These are phyloP conservation scores for Cornus suecica DNA, from an alignment of 148 eudicot species.

Conservation along the genomic window DNA sequence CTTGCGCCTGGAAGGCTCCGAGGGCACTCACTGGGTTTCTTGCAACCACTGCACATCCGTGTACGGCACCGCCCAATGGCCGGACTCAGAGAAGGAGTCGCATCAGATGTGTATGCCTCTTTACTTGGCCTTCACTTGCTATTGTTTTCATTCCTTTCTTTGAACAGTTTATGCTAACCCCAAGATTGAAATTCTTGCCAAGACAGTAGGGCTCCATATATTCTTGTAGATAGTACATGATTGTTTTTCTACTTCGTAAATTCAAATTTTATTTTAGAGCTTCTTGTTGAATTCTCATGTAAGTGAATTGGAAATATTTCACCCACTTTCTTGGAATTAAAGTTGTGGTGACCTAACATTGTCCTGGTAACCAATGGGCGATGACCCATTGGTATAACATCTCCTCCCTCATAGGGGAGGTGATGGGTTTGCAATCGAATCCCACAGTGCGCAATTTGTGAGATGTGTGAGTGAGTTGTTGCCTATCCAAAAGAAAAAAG, in stretches of 20 bases:
- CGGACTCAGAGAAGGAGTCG: constrained; percentile 34
- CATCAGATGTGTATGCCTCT: constrained; percentile 41
- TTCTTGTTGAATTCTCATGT: background rate
- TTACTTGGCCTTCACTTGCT: background rate
- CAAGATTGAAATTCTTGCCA: constrained; percentile 3
- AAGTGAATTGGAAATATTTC: background rate
- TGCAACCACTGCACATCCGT: constrained; percentile 61
- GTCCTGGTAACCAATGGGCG: too few relatives aligned
- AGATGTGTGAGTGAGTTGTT: too few relatives aligned
- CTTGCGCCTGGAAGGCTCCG: constrained; percentile 94
- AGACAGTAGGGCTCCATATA: background rate
- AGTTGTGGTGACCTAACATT: background rate
- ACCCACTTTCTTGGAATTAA: background rate
- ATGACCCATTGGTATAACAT: too few relatives aligned
- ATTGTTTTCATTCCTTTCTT: background rate
- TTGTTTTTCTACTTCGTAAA: background rate
- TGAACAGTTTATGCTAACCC: background rate
- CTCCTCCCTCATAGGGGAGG: too few relatives aligned
- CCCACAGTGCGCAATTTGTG: too few relatives aligned
- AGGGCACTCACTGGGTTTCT: constrained; percentile 82
- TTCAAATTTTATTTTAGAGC: background rate
- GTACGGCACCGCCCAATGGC: constrained; percentile 28
- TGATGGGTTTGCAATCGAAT: too few relatives aligned
- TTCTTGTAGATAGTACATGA: background rate
- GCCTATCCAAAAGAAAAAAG: too few relatives aligned